Conservation (phyloP, 108 stramenopile genomes). For the Chaetoceros muelleri region DNA sequence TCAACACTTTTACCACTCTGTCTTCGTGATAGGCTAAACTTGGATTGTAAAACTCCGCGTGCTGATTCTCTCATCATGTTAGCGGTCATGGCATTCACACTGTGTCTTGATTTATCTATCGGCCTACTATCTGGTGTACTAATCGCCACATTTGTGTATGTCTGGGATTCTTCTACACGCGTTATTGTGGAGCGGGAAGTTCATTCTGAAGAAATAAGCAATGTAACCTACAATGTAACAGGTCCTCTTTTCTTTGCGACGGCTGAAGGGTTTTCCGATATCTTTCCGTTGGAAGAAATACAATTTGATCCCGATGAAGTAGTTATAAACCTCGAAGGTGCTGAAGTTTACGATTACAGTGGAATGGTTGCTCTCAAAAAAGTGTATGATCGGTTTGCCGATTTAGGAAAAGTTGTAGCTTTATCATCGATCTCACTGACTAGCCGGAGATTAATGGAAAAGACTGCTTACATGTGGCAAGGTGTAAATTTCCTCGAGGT, state of each 20-base stretch:
- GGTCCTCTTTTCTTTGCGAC: constrained; percentile 8
- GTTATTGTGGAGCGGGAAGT: constrained; percentile 2
- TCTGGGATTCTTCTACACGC: background rate
- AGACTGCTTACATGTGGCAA: constrained; percentile 6
- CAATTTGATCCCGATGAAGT: constrained; percentile 6
- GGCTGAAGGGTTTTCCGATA: background rate
- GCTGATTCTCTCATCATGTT: constrained; percentile 3
- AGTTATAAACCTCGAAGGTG: constrained; percentile 3
- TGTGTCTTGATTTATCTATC: background rate
- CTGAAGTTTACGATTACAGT: constrained; percentile 2
- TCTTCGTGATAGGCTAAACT: constrained; percentile 1
- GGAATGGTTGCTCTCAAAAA: constrained; percentile 6
- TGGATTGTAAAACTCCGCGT: constrained; percentile 1
- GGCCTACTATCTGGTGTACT: background rate
- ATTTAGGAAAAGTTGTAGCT: constrained; percentile 1
- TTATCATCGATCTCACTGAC: constrained; percentile 2
- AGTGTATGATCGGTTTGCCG: constrained; percentile 3
- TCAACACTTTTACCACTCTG: background rate
- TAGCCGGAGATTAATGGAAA: constrained; percentile 3
- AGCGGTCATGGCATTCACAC: background rate
- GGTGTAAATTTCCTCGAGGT: constrained; percentile 5
- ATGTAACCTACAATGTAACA: constrained; percentile 2
- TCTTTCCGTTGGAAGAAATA: constrained; percentile 2
- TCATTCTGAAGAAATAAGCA: background rate
- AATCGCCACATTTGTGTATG: constrained; percentile 1